Evolutionary conservation across 176 grass and related monocot species (phyloP).

Genomic region (Aegilops tauschii): DNA sequence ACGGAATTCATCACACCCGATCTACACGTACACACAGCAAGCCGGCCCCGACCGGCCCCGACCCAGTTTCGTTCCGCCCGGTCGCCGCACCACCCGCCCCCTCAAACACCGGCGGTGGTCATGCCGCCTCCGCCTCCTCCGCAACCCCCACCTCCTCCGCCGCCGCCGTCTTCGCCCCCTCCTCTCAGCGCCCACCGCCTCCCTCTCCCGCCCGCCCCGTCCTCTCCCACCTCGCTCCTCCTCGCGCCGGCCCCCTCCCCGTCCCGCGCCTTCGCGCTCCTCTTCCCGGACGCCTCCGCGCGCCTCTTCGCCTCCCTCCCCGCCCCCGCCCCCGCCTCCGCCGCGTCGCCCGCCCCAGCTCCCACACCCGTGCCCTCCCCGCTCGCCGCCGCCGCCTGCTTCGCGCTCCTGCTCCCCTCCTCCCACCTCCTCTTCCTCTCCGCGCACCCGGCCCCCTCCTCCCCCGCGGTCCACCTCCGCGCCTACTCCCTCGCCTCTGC

Average conservation of each 20-base stretch:
- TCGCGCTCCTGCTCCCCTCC: constrained; percentile 47
- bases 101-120: constrained; percentile 48
- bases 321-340: not conserved
- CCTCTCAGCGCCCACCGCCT: constrained; percentile 30
- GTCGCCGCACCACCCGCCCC: constrained; percentile 28
- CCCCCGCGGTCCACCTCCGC: constrained; percentile 60
- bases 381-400: constrained; percentile 58
- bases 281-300: constrained; percentile 40
- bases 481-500: constrained; percentile 43
- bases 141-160: not conserved
- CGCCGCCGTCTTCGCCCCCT: constrained; percentile 23
- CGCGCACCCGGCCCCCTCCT: constrained; percentile 52
- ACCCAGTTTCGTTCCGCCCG: constrained; percentile 10
- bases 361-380: constrained; percentile 49
- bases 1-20: not conserved
- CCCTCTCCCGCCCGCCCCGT: constrained; percentile 30
- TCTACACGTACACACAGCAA: constrained; percentile 7
- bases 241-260: constrained; percentile 34
- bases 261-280: constrained; percentile 38
- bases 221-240: constrained; percentile 28
- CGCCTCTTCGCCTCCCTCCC: constrained; percentile 35
- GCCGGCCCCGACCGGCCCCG: not conserved
- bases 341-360: constrained; percentile 24
- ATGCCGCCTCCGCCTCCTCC: constrained; percentile 47
- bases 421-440: constrained; percentile 51